These are phyloP conservation scores for Vicia faba DNA, from an alignment of 306 rosid genomes.

Conservation along the genomic window DNA sequence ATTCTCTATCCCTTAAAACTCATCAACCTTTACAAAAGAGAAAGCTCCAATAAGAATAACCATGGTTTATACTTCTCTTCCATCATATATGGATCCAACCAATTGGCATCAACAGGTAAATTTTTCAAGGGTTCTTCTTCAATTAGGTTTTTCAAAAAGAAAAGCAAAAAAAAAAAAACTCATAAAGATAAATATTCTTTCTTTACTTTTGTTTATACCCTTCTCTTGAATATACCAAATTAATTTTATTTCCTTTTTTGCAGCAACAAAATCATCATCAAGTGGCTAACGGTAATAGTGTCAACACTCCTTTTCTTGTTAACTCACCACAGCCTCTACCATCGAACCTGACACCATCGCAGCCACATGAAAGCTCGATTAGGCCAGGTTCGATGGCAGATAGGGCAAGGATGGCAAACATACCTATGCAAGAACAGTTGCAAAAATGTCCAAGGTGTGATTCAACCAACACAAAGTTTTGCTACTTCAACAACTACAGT, in stretches of 20 bases:
- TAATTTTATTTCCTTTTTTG: constrained; percentile 21
- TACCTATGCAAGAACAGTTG: constrained; percentile 67
- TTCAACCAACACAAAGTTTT: constrained; percentile 86
- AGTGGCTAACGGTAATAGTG: constrained; percentile 26
- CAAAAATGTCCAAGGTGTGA: constrained; percentile 90
- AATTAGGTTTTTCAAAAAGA: constrained; percentile 32
- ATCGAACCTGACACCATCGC: constrained; percentile 30
- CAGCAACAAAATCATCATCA: constrained; percentile 57
- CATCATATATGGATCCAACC: constrained; percentile 87
- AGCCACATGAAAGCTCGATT: constrained; percentile 55
- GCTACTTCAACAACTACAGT: constrained; percentile 93
- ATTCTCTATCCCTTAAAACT: constrained; percentile 48
- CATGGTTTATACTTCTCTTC: constrained; percentile 89
- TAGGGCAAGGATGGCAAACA: constrained; percentile 83
- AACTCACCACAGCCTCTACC: constrained; percentile 37
- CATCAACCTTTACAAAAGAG: constrained; percentile 72
- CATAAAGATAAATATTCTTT: constrained; percentile 66
- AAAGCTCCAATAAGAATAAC: constrained; percentile 51
- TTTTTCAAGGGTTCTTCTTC: constrained; percentile 34
- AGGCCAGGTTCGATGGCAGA: constrained; percentile 82
- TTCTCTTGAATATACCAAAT: constrained; percentile 75
- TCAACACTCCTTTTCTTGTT: constrained; percentile 45
- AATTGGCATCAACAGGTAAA: constrained; percentile 92
- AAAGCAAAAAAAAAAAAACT: neutral
- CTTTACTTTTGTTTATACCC: constrained; percentile 50